Percentiles rank a stretch among this genome's conserved stretches.
Conservation (phyloP, 2,329 filamentous ascomycete genomes). For the Cytospora leucostoma region DNA sequence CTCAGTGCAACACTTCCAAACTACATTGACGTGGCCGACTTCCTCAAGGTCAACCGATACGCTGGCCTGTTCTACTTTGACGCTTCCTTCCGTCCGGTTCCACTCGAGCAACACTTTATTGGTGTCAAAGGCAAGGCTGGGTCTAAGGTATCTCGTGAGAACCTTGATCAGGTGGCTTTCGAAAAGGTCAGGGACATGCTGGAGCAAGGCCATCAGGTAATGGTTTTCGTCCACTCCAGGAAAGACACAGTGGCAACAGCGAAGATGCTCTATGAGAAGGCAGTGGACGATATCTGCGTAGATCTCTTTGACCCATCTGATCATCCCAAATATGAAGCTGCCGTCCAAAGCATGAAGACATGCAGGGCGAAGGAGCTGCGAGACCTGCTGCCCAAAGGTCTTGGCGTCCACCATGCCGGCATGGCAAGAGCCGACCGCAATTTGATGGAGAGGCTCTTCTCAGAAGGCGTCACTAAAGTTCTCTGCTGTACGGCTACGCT, state of each 20-base stretch:
- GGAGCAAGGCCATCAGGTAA: slow-evolving; percentile 87
- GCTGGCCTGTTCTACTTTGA: slow-evolving; percentile 97
- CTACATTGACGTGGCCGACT: slow-evolving; percentile 94
- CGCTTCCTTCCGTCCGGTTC: slow-evolving; percentile 90
- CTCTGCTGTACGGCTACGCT: slow-evolving; percentile 97
- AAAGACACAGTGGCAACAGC: slow-evolving; percentile 92
- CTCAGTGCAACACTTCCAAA: slow-evolving; percentile 95
- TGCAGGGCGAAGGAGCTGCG: slow-evolving; percentile 85
- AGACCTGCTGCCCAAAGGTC: slow-evolving; percentile 84
- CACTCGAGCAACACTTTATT: slow-evolving; percentile 94
- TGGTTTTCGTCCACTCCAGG: slow-evolving; percentile 98
- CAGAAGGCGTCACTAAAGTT: slow-evolving; percentile 90
- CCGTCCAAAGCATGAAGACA: slow-evolving; percentile 79
- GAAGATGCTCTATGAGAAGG: slow-evolving; percentile 82
- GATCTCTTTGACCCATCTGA: slow-evolving; percentile 81
- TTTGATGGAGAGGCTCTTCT: slow-evolving; percentile 90
- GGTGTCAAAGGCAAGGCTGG: slow-evolving; percentile 91
- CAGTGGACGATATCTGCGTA: slow-evolving; percentile 73
- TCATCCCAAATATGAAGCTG: slow-evolving; percentile 79
- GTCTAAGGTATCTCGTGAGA: slow-evolving; percentile 79
- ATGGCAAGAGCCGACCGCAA: slow-evolving; percentile 95
- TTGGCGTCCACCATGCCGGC: slow-evolving; percentile 94
- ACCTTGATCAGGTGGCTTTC: slow-evolving; percentile 83
- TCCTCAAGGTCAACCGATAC: slow-evolving; percentile 91
- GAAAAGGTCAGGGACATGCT: slow-evolving; percentile 97